A percentile compares a stretch with the other conserved stretches of the same genome.
Evolutionary conservation across 1,284 basidiomycete genomes (phyloP).

Genomic region (Rugosomyces carneus): DNA sequence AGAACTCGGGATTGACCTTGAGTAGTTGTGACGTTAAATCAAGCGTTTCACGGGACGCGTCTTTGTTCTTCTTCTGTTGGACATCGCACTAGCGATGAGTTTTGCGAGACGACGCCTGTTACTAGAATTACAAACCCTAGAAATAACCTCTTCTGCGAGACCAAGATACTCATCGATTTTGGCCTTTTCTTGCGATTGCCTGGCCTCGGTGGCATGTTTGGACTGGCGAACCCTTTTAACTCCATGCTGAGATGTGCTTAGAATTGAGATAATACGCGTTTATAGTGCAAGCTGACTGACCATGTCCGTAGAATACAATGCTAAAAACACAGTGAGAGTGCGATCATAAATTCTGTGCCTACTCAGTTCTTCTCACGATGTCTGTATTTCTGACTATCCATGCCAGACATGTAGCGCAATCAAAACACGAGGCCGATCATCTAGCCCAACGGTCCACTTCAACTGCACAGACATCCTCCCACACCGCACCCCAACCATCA

Average conservation of each 20-base stretch:
- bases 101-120: background rate
- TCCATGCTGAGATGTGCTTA: conserved; percentile 47
- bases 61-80: conserved; percentile 57
- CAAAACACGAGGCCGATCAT: too few species aligned
- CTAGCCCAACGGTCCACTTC: conserved; percentile 69
- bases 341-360: too few species aligned
- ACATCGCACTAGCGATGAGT: conserved; percentile 6
- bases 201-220: conserved; percentile 58
- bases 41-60: conserved; percentile 67
- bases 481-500: conserved; percentile 58
- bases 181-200: conserved; percentile 61
- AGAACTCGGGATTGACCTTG: conserved; percentile 83
- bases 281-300: background rate
- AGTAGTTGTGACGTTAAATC: conserved; percentile 72
- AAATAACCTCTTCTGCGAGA: conserved; percentile 61
- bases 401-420: too few species aligned
- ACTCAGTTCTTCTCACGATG: too few species aligned
- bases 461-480: conserved; percentile 69
- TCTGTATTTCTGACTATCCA: too few species aligned
- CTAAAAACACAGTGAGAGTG: too few species aligned
- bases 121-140: conserved; percentile 46
- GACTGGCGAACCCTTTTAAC: conserved; percentile 67
- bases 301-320: background rate
- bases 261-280: background rate
- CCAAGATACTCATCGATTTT: conserved; percentile 73